Conservation (phyloP, 176 grass and related monocot genomes). For the Saccharum spontaneum region DNA sequence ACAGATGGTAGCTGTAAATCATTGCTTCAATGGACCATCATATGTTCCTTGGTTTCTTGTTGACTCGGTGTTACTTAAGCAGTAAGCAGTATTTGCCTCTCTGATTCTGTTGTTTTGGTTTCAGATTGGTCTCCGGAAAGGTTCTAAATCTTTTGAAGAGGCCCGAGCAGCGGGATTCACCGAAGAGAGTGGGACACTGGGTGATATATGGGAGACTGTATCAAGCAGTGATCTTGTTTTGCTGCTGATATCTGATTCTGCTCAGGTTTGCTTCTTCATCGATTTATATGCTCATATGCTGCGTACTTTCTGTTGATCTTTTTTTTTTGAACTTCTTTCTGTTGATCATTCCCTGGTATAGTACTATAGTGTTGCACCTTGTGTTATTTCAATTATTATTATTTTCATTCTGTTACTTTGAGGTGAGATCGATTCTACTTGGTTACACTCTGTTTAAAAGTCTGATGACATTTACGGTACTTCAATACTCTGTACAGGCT, state of each 20-base stretch:
- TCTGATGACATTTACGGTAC: background rate
- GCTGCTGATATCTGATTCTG: conserved; percentile 83
- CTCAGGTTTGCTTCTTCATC: conserved; percentile 55
- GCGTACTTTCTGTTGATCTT: background rate
- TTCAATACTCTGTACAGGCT: conserved; percentile 46
- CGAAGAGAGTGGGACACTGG: conserved; percentile 72
- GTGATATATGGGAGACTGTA: conserved; percentile 82
- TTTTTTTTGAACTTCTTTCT: too few species aligned
- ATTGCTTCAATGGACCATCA: background rate
- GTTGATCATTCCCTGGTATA: background rate
- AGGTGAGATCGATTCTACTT: background rate
- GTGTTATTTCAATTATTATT: background rate
- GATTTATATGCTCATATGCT: conserved; percentile 12
- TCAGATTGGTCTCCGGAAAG: conserved; percentile 82
- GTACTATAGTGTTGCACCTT: background rate
- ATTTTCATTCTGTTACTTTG: background rate
- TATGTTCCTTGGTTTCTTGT: background rate
- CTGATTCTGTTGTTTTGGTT: conserved; percentile 20
- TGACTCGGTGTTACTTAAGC: background rate
- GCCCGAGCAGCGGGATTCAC: conserved; percentile 69
- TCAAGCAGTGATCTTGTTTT: conserved; percentile 72
- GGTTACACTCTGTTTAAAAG: background rate
- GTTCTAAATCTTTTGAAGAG: conserved; percentile 75
- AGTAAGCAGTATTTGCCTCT: background rate
- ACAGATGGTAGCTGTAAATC: background rate